Conservation (phyloP, 345 rosid genomes). For the Sonneratia caseolaris region DNA sequence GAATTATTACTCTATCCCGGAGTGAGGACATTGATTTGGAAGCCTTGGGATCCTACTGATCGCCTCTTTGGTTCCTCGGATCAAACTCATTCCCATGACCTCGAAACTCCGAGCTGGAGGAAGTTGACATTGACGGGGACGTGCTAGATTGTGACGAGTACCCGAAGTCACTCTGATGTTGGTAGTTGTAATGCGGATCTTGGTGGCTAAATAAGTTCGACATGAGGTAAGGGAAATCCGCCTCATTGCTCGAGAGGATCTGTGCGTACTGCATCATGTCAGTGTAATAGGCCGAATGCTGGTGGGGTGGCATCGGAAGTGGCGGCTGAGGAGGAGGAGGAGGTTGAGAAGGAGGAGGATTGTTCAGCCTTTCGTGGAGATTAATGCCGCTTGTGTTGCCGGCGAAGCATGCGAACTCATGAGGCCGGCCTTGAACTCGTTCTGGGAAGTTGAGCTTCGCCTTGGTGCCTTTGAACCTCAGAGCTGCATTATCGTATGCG, state of each 20-base stretch:
- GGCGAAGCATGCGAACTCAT: constrained; percentile 19
- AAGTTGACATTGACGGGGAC: constrained; percentile 26
- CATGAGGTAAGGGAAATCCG: constrained; percentile 41
- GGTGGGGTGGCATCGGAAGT: not conserved
- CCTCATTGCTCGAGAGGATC: constrained; percentile 62
- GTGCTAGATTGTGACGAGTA: constrained; percentile 25
- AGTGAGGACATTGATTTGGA: not conserved
- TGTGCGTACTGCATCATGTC: constrained; percentile 70
- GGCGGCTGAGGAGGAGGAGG: constrained; percentile 14
- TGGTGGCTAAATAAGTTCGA: constrained; percentile 44
- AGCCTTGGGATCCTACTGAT: not conserved
- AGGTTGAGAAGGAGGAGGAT: not conserved
- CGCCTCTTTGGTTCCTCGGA: constrained; percentile 5
- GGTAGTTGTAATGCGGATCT: not conserved
- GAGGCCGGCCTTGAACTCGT: constrained; percentile 42
- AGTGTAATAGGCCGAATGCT: constrained; percentile 30
- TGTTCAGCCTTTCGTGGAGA: not conserved
- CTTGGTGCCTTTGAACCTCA: constrained; percentile 85
- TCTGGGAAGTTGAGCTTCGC: constrained; percentile 93
- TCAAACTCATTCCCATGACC: constrained; percentile 2
- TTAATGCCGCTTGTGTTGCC: not conserved
- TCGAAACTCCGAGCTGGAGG: constrained; percentile 19
- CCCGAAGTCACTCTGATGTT: constrained; percentile 13
- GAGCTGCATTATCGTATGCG: constrained; percentile 88
- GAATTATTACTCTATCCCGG: not conserved